Evolutionary conservation across 1,284 basidiomycete species (phyloP), one percentile per base, ranked within the genome.

Genomic region (Singerocomus rubriflavus): DNA sequence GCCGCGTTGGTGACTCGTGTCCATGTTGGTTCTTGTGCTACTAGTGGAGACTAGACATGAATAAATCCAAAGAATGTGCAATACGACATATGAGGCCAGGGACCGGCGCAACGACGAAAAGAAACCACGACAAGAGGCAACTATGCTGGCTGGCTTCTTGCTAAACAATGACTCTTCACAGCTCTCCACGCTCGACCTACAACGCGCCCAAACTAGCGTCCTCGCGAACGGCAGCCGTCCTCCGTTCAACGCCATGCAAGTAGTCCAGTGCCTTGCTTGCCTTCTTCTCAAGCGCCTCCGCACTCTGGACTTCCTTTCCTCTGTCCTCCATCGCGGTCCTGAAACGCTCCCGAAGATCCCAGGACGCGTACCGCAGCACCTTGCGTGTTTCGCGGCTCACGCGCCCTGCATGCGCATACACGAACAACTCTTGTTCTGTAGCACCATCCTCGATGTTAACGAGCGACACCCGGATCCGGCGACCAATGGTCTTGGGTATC

Each of bases 401-500:
- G 13, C 96, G 79, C 40, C 74, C 77, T 0, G 84, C 78, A 63
- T 98, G 86, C 4, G 75, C 77, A 48, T 88, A 82, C 14, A 86
- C 74, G 63, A 89, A 97, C 29, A 72, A 64, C 21, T 75, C 70
- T 25, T 77, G 73, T 49, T 75, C 74, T 26, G 69, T 67, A 12
- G 63, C 57, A 16, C 71, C 67, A 46, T 70, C 68, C 25, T 68
- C 62, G 34, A 66, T 75, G 62, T 63, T 75, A 53, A 75, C 62
- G 13, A 93, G 75, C 13, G 81, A 76, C 2, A 81, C 73, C 59
- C 79, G 81, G 53, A 91, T 80, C 44, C 90, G 79, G 50, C 92
- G 80, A 3, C 94, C 94, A 51, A 98, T 81, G 31, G 93, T 98
- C 55, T 84, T 80, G n/a, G 97, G 97, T 55, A 99, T 88, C 4